phyloP scores from a whole-genome alignment of 2,329 filamentous ascomycete species.

The Fusarium circinatum region DNA sequence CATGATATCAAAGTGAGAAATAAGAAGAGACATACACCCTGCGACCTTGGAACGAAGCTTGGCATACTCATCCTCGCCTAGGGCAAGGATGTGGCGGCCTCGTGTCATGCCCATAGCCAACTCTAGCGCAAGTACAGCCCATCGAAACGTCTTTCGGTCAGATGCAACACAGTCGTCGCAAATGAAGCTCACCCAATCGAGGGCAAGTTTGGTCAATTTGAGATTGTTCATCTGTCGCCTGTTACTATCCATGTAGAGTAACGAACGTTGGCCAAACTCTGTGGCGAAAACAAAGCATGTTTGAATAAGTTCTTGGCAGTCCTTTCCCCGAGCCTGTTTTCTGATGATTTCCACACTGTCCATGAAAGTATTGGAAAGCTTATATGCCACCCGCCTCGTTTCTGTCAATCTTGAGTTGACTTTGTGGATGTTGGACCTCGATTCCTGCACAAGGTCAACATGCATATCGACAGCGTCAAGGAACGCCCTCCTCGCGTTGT shows the following conservation, averaged over 20 bases:
- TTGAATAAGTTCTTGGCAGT: conserved; percentile 95
- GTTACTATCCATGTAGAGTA: conserved; percentile 96
- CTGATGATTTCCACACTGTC: conserved; percentile 95
- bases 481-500: conserved; percentile 82
- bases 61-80: conserved; percentile 88
- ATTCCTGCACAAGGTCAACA: conserved; percentile 89
- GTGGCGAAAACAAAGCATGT: conserved; percentile 99
- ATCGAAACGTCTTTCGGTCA: conserved; percentile 95
- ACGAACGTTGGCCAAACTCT: conserved; percentile 94
- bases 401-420: conserved; percentile 92
- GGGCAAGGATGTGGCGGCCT: conserved; percentile 89
- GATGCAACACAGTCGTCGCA: conserved; percentile 96
- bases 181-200: conserved; percentile 98
- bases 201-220: conserved; percentile 89
- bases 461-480: conserved; percentile 82
- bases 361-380: conserved; percentile 98
- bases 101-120: conserved; percentile 98
- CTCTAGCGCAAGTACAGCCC: conserved; percentile 94
- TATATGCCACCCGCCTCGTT: conserved; percentile 95
- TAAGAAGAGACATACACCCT: conserved; percentile 95
- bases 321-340: conserved; percentile 82
- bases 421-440: conserved; percentile 90
- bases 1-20: conserved; percentile 99
- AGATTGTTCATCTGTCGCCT: conserved; percentile 96
- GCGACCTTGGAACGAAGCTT: conserved; percentile 87